A percentile compares a stretch with the other conserved stretches of the same genome.
These are phyloP conservation scores for Umbelopsis sp. DNA, from an alignment of 371 early-diverging fungal genomes.

Conservation along the genomic window DNA sequence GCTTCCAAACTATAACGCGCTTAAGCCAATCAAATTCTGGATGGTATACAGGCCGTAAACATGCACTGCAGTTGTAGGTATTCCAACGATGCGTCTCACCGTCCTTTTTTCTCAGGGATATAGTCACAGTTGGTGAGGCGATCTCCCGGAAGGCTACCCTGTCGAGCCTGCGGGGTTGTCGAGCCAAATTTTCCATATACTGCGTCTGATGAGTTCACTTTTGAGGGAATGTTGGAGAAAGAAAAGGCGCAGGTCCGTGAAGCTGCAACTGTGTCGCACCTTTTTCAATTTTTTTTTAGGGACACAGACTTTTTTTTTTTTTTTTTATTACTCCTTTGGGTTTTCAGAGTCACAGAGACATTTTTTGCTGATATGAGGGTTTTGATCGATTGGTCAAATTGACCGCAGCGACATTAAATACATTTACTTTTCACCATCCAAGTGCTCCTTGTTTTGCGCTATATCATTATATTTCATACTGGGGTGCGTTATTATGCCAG, in stretches of 20 bases:
- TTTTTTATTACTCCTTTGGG: too few species aligned
- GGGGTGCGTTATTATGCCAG: too few species aligned
- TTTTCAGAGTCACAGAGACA: too few species aligned
- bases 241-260: not conserved
- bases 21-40: not conserved
- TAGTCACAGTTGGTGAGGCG: conserved; percentile 19
- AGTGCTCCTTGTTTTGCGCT: too few species aligned
- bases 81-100: conserved; percentile 13
- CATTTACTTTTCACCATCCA: too few species aligned
- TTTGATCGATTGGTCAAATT: too few species aligned
- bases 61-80: conserved; percentile 10
- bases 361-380: too few species aligned
- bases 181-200: conserved; percentile 13
- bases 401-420: too few species aligned
- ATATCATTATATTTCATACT: too few species aligned
- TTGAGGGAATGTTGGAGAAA: not conserved
- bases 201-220: conserved; percentile 15
- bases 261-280: not conserved
- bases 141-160: conserved; percentile 18
- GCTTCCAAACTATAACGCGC: conserved; percentile 5
- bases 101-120: conserved; percentile 17
- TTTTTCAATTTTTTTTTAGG: conserved; percentile 9
- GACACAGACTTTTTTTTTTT: not conserved
- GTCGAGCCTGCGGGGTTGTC: conserved; percentile 12
- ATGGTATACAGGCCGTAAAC: conserved; percentile 16